phyloP scores from a whole-genome alignment of 768 basidiomycete species.

The button mushroom (Agaricus bisporus) region DNA sequence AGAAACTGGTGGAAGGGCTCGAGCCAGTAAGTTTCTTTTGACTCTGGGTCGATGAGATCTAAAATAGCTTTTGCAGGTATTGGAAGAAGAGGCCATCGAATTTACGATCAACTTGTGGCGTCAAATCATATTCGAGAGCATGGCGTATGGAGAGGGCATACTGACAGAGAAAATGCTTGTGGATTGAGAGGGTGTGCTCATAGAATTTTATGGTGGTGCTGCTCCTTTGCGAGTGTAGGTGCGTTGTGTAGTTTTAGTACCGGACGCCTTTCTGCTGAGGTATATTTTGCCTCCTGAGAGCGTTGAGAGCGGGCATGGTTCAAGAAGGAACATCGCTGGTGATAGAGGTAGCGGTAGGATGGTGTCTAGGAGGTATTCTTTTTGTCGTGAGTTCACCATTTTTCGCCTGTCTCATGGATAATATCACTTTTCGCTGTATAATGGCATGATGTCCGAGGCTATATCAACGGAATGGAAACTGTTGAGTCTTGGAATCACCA shows the following conservation, averaged over 20 bases:
- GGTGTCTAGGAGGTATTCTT: constrained; percentile 10
- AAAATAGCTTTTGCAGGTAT: constrained; percentile 46
- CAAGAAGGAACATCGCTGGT: constrained; percentile 17
- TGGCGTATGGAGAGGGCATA: constrained; percentile 86
- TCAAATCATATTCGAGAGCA: constrained; percentile 91
- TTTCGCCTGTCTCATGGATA: constrained; percentile 22
- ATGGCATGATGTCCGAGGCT: constrained; percentile 7
- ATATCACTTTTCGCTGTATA: constrained; percentile 4
- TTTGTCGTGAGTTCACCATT: constrained; percentile 49
- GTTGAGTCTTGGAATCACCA: background rate
- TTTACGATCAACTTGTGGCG: constrained; percentile 81
- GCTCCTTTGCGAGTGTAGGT: constrained; percentile 43
- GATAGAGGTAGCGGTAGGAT: constrained; percentile 12
- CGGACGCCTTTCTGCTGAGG: constrained; percentile 34
- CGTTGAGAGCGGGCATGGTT: constrained; percentile 23
- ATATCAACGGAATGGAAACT: background rate
- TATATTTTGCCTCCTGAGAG: constrained; percentile 23
- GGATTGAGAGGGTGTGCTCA: constrained; percentile 36
- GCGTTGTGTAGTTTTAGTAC: constrained; percentile 52
- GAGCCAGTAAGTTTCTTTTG: constrained; percentile 65
- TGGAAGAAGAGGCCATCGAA: constrained; percentile 87
- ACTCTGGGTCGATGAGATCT: background rate
- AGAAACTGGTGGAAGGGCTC: constrained; percentile 82
- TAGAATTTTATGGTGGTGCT: constrained; percentile 18
- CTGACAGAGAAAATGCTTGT: constrained; percentile 83